Conservation (phyloP, 306 rosid species). For the Cicer judaicum region DNA sequence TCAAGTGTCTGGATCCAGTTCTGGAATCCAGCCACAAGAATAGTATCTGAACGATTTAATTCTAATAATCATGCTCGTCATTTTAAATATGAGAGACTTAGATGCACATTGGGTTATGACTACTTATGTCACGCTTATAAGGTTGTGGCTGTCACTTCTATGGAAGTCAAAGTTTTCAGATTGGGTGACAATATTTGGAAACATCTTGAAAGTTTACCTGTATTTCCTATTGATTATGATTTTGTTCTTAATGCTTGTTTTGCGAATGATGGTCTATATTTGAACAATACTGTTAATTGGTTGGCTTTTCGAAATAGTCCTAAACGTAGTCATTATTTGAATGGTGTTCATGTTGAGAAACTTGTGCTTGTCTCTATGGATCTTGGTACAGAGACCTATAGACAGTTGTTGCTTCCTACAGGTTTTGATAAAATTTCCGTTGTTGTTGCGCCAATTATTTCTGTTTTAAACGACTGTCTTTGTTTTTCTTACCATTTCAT, state of each 20-base stretch:
- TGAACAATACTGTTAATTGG: background rate
- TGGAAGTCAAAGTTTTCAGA: background rate
- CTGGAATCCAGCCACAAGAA: background rate
- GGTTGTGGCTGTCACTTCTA: background rate
- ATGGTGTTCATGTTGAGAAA: background rate
- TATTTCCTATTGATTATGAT: background rate
- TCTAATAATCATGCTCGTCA: background rate
- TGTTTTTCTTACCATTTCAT: background rate
- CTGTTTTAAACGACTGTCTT: background rate
- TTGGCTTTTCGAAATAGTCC: background rate
- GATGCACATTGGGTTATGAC: background rate
- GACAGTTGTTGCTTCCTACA: background rate
- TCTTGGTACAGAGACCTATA: background rate
- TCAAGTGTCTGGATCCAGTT: background rate
- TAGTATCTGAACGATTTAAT: background rate
- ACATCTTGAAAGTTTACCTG: background rate
- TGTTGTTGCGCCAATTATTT: background rate
- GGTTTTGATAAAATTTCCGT: background rate
- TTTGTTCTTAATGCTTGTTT: background rate
- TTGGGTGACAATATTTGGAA: background rate
- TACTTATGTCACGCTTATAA: background rate
- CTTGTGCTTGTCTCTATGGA: background rate
- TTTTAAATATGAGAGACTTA: too few relatives aligned
- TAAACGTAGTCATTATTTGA: background rate
- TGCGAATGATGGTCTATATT: background rate